A percentile compares a stretch with the other conserved stretches of the same genome.
Conservation (phyloP, 495 filamentous ascomycete genomes). For the Podospora pseudoanserina region DNA sequence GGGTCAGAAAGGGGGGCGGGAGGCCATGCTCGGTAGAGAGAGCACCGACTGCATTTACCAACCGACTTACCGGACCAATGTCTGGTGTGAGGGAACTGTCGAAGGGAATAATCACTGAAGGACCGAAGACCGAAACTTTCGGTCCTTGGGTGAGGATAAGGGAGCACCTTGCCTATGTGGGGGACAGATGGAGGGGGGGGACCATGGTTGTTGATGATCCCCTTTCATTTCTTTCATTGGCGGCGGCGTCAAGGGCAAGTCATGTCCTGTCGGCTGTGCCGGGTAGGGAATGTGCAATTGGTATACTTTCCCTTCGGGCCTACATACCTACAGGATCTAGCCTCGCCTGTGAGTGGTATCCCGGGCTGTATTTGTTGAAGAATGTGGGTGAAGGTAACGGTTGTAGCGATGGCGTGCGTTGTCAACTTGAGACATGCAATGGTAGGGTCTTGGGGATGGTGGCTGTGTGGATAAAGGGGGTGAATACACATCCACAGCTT, state of each 20-base stretch:
- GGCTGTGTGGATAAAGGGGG: neutral
- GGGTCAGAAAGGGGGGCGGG: neutral
- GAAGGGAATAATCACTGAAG: neutral
- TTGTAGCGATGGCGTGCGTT: neutral
- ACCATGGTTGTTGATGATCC: neutral
- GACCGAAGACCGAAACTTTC: neutral
- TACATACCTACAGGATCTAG: neutral
- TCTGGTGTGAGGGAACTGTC: neutral
- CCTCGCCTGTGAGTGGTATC: neutral
- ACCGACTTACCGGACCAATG: neutral
- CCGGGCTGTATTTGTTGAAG: neutral
- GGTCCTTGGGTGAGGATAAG: neutral
- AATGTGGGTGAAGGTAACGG: neutral
- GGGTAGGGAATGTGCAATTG: neutral
- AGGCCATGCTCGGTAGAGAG: neutral
- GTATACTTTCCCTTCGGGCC: neutral
- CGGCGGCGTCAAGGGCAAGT: neutral
- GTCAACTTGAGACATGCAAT: neutral
- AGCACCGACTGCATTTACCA: neutral
- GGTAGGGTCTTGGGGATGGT: neutral
- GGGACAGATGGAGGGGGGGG: neutral
- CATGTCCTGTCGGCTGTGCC: neutral
- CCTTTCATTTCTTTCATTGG: neutral
- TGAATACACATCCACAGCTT: neutral
- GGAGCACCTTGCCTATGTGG: neutral